Conservation (phyloP, 2,329 filamentous ascomycete species). For the Corinectria fuckeliana region DNA sequence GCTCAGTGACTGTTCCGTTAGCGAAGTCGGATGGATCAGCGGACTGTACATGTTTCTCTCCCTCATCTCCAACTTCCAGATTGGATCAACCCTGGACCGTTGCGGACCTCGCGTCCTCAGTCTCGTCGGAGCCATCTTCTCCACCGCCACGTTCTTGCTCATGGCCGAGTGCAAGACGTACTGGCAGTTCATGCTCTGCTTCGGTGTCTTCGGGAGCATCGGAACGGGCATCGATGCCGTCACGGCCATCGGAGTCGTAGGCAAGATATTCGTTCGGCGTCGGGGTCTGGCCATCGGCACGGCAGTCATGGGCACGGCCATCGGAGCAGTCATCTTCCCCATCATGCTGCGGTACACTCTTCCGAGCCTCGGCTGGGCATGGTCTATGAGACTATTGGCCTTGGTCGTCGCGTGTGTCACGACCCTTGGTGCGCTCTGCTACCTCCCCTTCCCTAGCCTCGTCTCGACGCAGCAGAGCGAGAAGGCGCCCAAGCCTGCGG, state of each 20-base stretch:
- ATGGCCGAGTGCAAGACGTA: conserved; percentile 53
- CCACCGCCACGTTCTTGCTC: conserved; percentile 48
- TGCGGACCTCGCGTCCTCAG: conserved; percentile 51
- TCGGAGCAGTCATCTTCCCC: conserved; percentile 41
- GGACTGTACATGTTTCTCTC: conserved; percentile 52
- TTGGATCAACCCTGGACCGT: conserved; percentile 54
- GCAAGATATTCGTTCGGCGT: conserved; percentile 29
- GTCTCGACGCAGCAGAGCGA: neutral
- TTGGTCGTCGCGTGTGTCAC: conserved; percentile 33
- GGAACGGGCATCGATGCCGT: conserved; percentile 45
- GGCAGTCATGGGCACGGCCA: conserved; percentile 24
- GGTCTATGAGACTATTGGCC: conserved; percentile 41
- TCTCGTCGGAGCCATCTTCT: conserved; percentile 43
- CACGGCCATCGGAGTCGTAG: conserved; percentile 40
- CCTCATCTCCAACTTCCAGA: conserved; percentile 52
- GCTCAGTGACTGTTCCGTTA: conserved; percentile 45
- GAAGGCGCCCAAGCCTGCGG: neutral
- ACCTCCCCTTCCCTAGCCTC: conserved; percentile 36
- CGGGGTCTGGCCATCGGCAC: conserved; percentile 22
- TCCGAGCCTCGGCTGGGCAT: conserved; percentile 38
- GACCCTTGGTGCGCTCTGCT: conserved; percentile 41
- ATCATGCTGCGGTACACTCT: conserved; percentile 39
- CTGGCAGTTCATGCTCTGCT: conserved; percentile 54
- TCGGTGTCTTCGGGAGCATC: conserved; percentile 51
- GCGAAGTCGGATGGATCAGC: conserved; percentile 56